Evolutionary conservation across 139 green algal genomes (phyloP), one percentile per base, ranked within the genome.

Genomic region (Picochlorum sp.): DNA sequence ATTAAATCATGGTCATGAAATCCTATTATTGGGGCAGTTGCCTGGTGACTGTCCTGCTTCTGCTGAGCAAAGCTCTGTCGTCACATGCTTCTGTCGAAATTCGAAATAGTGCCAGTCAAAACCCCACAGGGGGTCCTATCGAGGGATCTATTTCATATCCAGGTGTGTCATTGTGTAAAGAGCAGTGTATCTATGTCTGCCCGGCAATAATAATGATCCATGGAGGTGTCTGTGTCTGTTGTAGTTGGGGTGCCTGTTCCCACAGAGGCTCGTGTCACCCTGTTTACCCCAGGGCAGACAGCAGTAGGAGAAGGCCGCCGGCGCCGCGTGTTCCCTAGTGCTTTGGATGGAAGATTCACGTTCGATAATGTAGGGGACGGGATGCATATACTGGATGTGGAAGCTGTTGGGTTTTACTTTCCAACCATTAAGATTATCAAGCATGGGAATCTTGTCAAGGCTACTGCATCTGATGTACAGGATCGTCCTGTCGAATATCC

Each of bases 351-450:
- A 20, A 67, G 32, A 15, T 84, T 84, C 18, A 24, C n/a, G 1
- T 76, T 84, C 3, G 24, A 62, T 23, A 37, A 58, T 7, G 75
- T 84, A 51, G 69, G 69, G 10, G 46, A 56, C 7, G 77, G 77
- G 2, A 56, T 65, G 20, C 69, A 84, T 58, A 56, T 58, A 15
- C 45, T 84, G 16, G 64, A 74, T 11, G 58, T 79, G 3, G 24
- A 67, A 21, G 30, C 44, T 4, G 18, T 60, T 18, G 66, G 51
- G 3, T 49, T 79, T 18, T 6, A 78, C 1, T 83, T 64, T 49
- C 74, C 69, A 14, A 41, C 67, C 10, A 61, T 52, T 9, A 52
- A 52, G 47, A 23, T 52, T 24, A 23, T 52, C 16, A 52, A 52
- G 47, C 47, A 52, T 52, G 47, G 47, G 18, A 52, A 52, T 18